Base-by-base conservation (phyloP, 345 rosid species). In the Gynandropsis gynandra region DNA sequence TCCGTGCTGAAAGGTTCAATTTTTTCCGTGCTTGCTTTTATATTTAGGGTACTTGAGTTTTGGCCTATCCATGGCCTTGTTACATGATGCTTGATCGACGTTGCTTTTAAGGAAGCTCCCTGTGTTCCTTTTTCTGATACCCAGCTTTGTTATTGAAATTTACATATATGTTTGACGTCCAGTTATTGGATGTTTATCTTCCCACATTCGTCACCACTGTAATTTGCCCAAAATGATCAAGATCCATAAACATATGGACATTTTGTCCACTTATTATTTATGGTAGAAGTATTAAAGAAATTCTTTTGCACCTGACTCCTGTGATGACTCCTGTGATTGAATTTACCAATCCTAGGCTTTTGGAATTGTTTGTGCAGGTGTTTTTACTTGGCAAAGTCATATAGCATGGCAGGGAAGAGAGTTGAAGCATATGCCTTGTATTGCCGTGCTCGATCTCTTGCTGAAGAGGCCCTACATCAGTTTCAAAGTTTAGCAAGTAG, bases 401-500 rank as follows among this genome's bases (percentile, higher is more conserved):
- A 93, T 71, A 81, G 99, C 64, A 65, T 80, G 67, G 95, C 95
- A 61, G 95, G 90, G 36, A 93, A 93, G 61, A 83, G 85, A 71
- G 51, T 76, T 42, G 99, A 93, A 74, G 95, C 99, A 41, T 93
- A 81, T 35, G 74, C 79, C 36, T 70, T 93, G 53, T 85, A 73
- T 58, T 61, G 76, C 51, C 95, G 63, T 64, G 87, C 97, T 62
- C 76, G 81, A 53, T 81, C 90, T 50, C 77, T 85, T 48, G 80
- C 88, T 49, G 87, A 83, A 63, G 61, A 93, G 51, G 92, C 94
- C 59, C 55, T 85, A 8, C 37, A 60, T 62, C 81, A 74, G 66
- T 74, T 65, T 69, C 73, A 72, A 62, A 48, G 55, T 67, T 40
- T 29, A 14, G 55, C 54, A 31, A 65, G 59, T 10, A 64, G 52